Conservation (phyloP, 1,284 basidiomycete species). For the Xanthoconium separans region DNA sequence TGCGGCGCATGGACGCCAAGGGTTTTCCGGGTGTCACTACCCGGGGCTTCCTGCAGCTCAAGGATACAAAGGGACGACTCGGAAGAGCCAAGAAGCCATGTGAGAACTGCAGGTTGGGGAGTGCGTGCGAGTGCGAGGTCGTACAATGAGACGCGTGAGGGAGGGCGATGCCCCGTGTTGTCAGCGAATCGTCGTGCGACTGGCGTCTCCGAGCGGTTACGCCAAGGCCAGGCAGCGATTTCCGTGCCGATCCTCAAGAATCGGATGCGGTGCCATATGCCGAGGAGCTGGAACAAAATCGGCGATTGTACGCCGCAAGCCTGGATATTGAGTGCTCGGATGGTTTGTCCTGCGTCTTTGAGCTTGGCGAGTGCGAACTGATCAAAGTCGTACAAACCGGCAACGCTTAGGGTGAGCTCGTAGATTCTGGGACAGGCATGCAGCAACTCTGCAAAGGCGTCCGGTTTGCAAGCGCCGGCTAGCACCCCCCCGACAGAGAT, state of each 20-base stretch:
- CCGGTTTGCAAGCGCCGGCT: constrained; percentile 11
- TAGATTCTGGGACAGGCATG: constrained; percentile 38
- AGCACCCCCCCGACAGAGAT: constrained; percentile 15
- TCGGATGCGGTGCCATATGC: constrained; percentile 38
- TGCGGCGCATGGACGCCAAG: constrained; percentile 33
- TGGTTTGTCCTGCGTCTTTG: constrained; percentile 20
- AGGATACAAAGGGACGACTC: constrained; percentile 38
- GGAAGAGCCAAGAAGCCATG: constrained; percentile 42
- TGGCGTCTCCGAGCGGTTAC: constrained; percentile 7
- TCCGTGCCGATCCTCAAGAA: constrained; percentile 43
- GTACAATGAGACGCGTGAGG: constrained; percentile 32
- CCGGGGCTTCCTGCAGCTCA: constrained; percentile 40
- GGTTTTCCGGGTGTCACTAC: constrained; percentile 23
- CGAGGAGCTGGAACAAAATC: constrained; percentile 43
- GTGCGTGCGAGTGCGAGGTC: constrained; percentile 42
- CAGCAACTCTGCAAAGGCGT: constrained; percentile 30
- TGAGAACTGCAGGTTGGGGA: constrained; percentile 30
- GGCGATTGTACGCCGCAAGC: constrained; percentile 44
- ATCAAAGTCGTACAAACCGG: constrained; percentile 34
- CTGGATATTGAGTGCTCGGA: constrained; percentile 41
- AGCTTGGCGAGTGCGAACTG: constrained; percentile 25
- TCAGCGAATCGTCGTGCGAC: not conserved
- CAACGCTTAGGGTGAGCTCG: constrained; percentile 35
- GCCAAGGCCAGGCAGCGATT: constrained; percentile 36
- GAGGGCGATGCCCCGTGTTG: not conserved